Percentiles rank a stretch among this genome's conserved stretches.
These are phyloP conservation scores for Aspergillus viridinutans DNA, from an alignment of 2,329 filamentous ascomycete species.

Conservation along the genomic window DNA sequence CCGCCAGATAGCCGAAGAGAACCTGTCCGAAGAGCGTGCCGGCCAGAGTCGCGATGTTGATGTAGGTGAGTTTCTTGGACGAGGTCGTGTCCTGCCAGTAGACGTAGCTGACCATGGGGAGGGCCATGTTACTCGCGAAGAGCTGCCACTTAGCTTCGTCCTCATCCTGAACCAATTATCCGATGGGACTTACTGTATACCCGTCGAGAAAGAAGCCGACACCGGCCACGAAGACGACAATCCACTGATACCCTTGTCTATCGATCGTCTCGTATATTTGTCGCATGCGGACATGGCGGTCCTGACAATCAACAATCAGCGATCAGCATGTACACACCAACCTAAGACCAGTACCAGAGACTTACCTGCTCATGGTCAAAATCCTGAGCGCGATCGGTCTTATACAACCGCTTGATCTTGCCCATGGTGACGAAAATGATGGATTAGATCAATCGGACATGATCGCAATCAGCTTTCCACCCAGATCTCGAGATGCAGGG, in stretches of 20 bases:
- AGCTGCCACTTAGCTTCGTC: slow-evolving; percentile 23
- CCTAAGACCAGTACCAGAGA: no score
- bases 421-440: slow-evolving; percentile 20
- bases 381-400: slow-evolving; percentile 41
- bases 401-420: slow-evolving; percentile 36
- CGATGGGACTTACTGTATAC: slow-evolving; percentile 31
- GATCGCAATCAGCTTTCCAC: not conserved
- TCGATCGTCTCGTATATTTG: slow-evolving; percentile 45
- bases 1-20: slow-evolving; percentile 45
- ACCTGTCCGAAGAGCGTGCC: slow-evolving; percentile 48
- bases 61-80: slow-evolving; percentile 33
- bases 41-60: slow-evolving; percentile 45
- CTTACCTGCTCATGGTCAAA: slow-evolving; percentile 42
- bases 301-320: slow-evolving; percentile 18
- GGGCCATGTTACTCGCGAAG: slow-evolving; percentile 49
- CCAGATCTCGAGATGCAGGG: not conserved
- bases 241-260: slow-evolving; percentile 40
- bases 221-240: slow-evolving; percentile 45
- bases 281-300: slow-evolving; percentile 41
- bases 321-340: no score
- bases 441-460: not conserved
- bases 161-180: not conserved
- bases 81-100: slow-evolving; percentile 43
- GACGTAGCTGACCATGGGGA: slow-evolving; percentile 46
- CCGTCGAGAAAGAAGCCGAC: slow-evolving; percentile 50